Base-by-base conservation (phyloP, 441 rosid species). In the Hypseocharis bilobata region DNA sequence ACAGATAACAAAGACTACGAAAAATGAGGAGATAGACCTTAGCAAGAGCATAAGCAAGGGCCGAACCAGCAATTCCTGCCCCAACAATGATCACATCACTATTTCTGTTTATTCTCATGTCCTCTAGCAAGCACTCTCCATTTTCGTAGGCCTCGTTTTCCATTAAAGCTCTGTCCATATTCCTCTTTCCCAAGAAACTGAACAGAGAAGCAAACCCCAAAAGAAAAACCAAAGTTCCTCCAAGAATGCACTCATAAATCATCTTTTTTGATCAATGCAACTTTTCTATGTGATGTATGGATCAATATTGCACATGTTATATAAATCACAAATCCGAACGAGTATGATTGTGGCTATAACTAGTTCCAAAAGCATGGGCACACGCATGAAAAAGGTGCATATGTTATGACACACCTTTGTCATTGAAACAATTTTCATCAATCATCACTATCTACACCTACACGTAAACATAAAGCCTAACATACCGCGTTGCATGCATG, bases 41-140 rank as follows among this genome's bases (percentile, higher is more conserved):
- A 36, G 34, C 68, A 22, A 65, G 68, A 1, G 68, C 52, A 22
- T 65, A 57, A 20, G 68, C 68, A 26, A 65, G 68, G 6, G 68
- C 61, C 23, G 68, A 38, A 6, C 68, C 68, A 56, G 60, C 60
- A 28, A 65, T 47, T 6, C 68, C 68, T 8, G 68, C 68, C 16
- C 68, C 68, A 22, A 65, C 68, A 56, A 65, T 52, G 60, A 65
- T 27, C 3, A 57, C 36, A 57, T 57, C 61, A 47, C 23, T 47
- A 17, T 5, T 19, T 19, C 23, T 47, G 1, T 10, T 19, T 10
- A 0, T 25, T 47, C 54, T 10, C 17, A 47, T 5, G 0, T 47
- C 23, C 22, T 47, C 8, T 16, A 6, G 23, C 8, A 17, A 17
- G 6, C 22, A 19, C 1, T 47, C 54, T 0, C 6, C 19, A 6